These are phyloP conservation scores for Cordyceps cicadae DNA, from an alignment of 2,329 filamentous ascomycete genomes.

Conservation along the genomic window DNA sequence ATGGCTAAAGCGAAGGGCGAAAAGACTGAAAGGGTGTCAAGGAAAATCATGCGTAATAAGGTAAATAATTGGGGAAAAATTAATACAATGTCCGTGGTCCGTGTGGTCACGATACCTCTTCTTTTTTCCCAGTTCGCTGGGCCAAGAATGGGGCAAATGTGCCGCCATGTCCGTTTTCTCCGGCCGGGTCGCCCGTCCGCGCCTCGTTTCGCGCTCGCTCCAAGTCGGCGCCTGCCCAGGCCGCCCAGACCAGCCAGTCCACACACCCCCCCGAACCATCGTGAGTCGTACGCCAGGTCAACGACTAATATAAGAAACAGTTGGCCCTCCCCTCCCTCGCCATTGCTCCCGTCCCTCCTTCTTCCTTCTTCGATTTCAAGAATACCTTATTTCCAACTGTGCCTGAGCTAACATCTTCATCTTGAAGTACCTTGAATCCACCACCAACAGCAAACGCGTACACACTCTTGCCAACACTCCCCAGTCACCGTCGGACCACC, in stretches of 20 bases:
- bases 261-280: conserved; percentile 4
- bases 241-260: neutral
- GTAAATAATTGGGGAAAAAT: neutral
- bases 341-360: neutral
- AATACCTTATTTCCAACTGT: conserved; percentile 5
- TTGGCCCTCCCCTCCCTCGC: conserved; percentile 1
- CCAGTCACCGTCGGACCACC: conserved; percentile 1
- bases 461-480: neutral
- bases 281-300: conserved; percentile 10
- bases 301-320: conserved; percentile 11
- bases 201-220: conserved; percentile 7
- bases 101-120: neutral
- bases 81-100: neutral
- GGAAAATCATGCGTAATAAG: neutral
- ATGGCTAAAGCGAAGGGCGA: neutral
- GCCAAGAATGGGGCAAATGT: conserved; percentile 4
- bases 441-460: neutral
- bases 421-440: neutral
- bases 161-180: conserved; percentile 3
- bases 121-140: neutral
- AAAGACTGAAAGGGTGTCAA: neutral
- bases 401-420: conserved; percentile 6
- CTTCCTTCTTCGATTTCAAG: neutral
- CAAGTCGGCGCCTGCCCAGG: conserved; percentile 8
- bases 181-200: conserved; percentile 11